Percentiles rank a stretch among this genome's conserved stretches.
Evolutionary conservation across 805 yeast species (phyloP).

Genomic region (Tetrapisispora arboricola): DNA sequence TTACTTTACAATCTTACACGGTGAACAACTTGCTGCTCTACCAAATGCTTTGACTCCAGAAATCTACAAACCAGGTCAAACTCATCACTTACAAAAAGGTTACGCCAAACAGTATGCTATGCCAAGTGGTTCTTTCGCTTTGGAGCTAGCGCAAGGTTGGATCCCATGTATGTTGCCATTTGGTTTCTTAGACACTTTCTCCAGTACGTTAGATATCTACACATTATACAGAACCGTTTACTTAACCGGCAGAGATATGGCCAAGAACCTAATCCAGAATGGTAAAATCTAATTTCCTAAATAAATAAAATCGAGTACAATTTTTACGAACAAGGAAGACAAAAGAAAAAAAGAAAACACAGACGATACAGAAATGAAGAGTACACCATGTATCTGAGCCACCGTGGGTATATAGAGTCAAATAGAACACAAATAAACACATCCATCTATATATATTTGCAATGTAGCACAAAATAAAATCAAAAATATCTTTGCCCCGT

Average conservation of each 20-base stretch:
- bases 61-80: constrained; percentile 78
- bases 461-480: too few species aligned
- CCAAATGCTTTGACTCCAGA: constrained; percentile 57
- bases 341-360: too few species aligned
- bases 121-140: constrained; percentile 75
- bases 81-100: constrained; percentile 71
- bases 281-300: constrained; percentile 80
- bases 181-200: constrained; percentile 72
- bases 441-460: too few species aligned
- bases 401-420: too few species aligned
- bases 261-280: constrained; percentile 43
- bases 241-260: constrained; percentile 74
- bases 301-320: too few species aligned
- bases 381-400: too few species aligned
- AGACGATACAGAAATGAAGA: too few species aligned
- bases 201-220: constrained; percentile 69
- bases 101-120: constrained; percentile 73
- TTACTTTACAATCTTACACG: constrained; percentile 82
- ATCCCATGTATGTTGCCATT: constrained; percentile 96
- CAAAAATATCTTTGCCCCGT: too few species aligned
- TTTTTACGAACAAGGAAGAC: too few species aligned
- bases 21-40: constrained; percentile 64
- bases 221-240: constrained; percentile 61
- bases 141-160: constrained; percentile 98
- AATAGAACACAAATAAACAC: too few species aligned